Evolutionary conservation across 805 yeast species (phyloP).

Genomic region (Spathaspora girioi): DNA sequence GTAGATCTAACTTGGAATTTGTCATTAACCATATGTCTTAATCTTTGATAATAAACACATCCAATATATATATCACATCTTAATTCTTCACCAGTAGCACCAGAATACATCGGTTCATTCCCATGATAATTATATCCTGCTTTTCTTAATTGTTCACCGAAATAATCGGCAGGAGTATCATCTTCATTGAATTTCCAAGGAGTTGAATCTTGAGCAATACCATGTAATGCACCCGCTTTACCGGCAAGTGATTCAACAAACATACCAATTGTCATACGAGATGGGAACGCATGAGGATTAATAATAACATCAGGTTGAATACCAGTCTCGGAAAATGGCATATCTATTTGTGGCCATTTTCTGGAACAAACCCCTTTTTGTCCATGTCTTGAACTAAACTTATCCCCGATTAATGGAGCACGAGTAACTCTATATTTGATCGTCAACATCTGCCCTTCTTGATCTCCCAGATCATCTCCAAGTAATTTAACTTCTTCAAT

Average conservation of each 20-base stretch:
- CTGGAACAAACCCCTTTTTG: conserved; percentile 98
- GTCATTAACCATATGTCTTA: conserved; percentile 99
- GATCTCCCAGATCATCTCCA: conserved; percentile 73
- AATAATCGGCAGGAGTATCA: conserved; percentile 96
- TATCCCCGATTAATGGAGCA: conserved; percentile 94
- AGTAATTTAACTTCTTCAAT: conserved; percentile 92
- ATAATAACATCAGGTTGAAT: conserved; percentile 97
- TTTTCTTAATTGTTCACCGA: conserved; percentile 83
- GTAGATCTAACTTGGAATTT: conserved; percentile 99
- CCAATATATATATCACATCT: conserved; percentile 96
- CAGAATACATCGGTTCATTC: conserved; percentile 98
- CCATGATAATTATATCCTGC: conserved; percentile 98
- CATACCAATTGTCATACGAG: conserved; percentile 99
- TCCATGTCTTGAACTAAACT: conserved; percentile 96
- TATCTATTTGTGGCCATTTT: conserved; percentile 94
- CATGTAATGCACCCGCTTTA: conserved; percentile 96
- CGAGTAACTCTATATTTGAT: conserved; percentile 90
- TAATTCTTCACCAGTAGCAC: conserved; percentile 96
- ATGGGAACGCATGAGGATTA: conserved; percentile 99
- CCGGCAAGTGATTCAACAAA: conserved; percentile 98
- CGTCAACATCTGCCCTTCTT: conserved; percentile 79
- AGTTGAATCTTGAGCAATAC: conserved; percentile 94
- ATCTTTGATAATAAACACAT: conserved; percentile 94
- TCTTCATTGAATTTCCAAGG: conserved; percentile 92
- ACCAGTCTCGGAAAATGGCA: conserved; percentile 96